phyloP scores from a whole-genome alignment of 208 protist genomes.

The Acanthamoeba polyphaga region DNA sequence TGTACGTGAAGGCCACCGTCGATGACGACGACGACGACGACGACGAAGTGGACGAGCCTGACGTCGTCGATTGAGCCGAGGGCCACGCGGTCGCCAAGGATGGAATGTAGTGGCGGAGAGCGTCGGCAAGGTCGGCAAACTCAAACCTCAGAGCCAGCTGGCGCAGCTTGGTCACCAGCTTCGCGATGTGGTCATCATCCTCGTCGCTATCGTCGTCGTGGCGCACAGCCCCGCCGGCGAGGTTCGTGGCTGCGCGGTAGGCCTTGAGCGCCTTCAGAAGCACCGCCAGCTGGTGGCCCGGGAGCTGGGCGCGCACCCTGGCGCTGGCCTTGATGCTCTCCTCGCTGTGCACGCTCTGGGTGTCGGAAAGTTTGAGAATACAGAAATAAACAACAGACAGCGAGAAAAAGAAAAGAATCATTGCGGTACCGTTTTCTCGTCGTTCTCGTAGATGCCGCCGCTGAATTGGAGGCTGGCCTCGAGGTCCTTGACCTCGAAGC shows the following conservation, averaged over 20 bases:
- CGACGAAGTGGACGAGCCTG: background rate
- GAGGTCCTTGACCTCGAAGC: background rate
- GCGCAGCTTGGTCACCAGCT: background rate
- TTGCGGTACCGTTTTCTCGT: no score
- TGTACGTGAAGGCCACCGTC: background rate
- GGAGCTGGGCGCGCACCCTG: background rate
- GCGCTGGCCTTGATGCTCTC: background rate
- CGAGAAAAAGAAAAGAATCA: no score
- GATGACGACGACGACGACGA: background rate
- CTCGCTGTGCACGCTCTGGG: background rate
- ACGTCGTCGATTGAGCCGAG: background rate
- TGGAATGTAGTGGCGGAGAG: background rate
- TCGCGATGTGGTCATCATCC: background rate
- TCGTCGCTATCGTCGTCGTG: background rate
- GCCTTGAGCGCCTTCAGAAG: background rate
- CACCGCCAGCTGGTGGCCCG: background rate
- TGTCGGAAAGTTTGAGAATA: no score
- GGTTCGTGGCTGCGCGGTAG: background rate
- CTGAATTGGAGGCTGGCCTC: background rate
- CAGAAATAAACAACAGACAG: no score
- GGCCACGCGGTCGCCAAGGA: background rate
- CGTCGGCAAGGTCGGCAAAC: background rate
- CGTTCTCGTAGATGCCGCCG: background rate
- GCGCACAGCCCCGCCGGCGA: background rate
- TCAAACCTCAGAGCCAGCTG: background rate